Evolutionary conservation across 352 stramenopile genomes (phyloP), one percentile per base, ranked within the genome.

Genomic region (Globisporangium spinosum): DNA sequence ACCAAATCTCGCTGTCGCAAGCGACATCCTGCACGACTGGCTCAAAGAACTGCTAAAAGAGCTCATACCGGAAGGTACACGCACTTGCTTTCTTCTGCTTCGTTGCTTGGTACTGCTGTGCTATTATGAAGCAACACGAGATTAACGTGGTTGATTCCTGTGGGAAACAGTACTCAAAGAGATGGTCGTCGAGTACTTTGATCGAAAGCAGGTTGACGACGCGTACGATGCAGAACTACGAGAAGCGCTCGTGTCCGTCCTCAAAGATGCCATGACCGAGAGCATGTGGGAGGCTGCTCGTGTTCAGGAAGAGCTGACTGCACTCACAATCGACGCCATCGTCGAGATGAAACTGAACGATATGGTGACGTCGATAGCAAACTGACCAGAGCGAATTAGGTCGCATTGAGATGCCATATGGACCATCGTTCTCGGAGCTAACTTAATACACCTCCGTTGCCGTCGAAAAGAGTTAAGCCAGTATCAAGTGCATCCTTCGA

Each of bases 1-100:
- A 0, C 64, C 67, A 1, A 15, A 57, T 0, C 23, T 61, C 13
- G 66, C 73, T 5, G 64, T 89, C 12, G 70, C 75, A 23, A 40
- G 51, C 0, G 78, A 87, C 45, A 32, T 89, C 9, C 35, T 85
- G 22, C 57, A 74, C 29, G 76, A 83, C 20, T 77, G 69, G 70
- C 64, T 69, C n/a, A 53, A 54, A 4, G 78, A 83, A n/a, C 55
- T 86, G 13, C 59, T 75, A 8, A 58, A n/a, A 17, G 51, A 58
- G 51, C 51, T 58, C 7, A 25, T 58, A 13, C 51, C 23, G 22
- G 51, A 58, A 58, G 51, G 51, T 58, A 58, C 10, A 23, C 12
- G 1, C 51, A 55, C 9, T 23, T 55, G 20, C 47, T 22, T 55
- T 29, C 20, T 8, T 23, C 20, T 10, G 5, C 9, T 23, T 53